Conservation (phyloP, 495 filamentous ascomycete genomes). For the Penicillium paradoxum region DNA sequence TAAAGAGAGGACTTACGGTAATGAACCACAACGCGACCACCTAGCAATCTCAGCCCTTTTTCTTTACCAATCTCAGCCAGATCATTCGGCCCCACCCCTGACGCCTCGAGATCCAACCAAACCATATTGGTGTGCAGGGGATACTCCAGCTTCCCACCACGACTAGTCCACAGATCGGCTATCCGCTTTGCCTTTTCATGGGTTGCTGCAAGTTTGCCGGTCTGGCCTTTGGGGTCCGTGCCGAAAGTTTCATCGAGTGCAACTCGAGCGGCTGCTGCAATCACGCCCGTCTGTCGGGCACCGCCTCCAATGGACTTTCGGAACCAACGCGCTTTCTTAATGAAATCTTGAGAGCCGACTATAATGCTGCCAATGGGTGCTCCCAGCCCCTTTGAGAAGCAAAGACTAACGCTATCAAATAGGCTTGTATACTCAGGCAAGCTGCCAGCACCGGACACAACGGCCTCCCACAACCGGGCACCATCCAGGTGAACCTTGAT, state of each 20-base stretch:
- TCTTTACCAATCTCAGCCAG: conserved; percentile 35
- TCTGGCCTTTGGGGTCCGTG: conserved; percentile 51
- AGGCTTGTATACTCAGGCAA: conserved; percentile 63
- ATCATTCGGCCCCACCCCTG: conserved; percentile 40
- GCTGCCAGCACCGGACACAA: conserved; percentile 52
- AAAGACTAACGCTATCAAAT: conserved; percentile 78
- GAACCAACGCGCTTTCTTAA: conserved; percentile 71
- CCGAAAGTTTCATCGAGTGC: conserved; percentile 58
- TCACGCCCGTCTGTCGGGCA: conserved; percentile 59
- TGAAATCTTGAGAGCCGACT: conserved; percentile 58
- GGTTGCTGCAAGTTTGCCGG: conserved; percentile 56
- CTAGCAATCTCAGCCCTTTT: conserved; percentile 36
- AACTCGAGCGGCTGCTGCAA: conserved; percentile 44
- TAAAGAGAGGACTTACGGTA: conserved; percentile 36
- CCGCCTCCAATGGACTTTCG: conserved; percentile 85
- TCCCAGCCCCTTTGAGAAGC: conserved; percentile 85
- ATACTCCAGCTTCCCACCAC: conserved; percentile 44
- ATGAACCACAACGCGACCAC: conserved; percentile 40
- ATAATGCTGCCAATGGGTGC: conserved; percentile 83
- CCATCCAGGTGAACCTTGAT: conserved; percentile 82
- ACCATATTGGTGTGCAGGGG: conserved; percentile 84
- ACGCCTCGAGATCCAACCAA: conserved; percentile 71
- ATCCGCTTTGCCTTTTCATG: conserved; percentile 64
- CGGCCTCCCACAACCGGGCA: conserved; percentile 77
- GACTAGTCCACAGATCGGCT: conserved; percentile 55